Evolutionary conservation across 225 moss, liverwort and hornwort species (phyloP).

Genomic region (Ulota crispa): DNA sequence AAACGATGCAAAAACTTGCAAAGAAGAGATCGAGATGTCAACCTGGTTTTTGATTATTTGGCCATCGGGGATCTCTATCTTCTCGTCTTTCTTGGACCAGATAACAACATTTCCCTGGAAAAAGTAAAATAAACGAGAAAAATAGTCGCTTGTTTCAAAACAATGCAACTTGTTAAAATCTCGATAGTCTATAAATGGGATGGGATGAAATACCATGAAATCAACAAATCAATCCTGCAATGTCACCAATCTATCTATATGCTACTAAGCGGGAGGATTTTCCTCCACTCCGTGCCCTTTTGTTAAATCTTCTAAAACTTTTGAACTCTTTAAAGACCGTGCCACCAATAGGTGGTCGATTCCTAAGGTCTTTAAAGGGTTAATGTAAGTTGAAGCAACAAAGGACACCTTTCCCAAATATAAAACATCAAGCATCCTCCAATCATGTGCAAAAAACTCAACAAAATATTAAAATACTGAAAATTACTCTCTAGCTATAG

Average conservation of each 20-base stretch:
- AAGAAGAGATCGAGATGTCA: not conserved
- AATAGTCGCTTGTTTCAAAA: not conserved
- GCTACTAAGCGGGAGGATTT: no score
- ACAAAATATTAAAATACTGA: no score
- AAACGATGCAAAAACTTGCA: not conserved
- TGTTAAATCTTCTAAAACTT: no score
- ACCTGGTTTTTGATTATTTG: constrained; percentile 55
- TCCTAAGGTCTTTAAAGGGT: no score
- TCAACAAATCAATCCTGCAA: not conserved
- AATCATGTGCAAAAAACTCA: no score
- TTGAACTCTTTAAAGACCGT: no score
- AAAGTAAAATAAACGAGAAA: not conserved
- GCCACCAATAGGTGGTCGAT: no score
- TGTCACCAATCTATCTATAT: not conserved
- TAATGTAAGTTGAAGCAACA: no score
- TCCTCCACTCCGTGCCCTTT: no score
- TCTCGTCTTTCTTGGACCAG: constrained; percentile 58
- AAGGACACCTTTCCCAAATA: no score
- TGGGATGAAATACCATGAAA: not conserved
- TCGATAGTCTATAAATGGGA: not conserved
- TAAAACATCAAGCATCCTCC: no score
- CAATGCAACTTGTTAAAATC: not conserved
- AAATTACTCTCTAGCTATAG: no score
- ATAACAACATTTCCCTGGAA: constrained; percentile 62
- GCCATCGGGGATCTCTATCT: constrained; percentile 53